Base-by-base conservation (phyloP, 1,284 basidiomycete genomes). In the Trichosporon asahii region DNA sequence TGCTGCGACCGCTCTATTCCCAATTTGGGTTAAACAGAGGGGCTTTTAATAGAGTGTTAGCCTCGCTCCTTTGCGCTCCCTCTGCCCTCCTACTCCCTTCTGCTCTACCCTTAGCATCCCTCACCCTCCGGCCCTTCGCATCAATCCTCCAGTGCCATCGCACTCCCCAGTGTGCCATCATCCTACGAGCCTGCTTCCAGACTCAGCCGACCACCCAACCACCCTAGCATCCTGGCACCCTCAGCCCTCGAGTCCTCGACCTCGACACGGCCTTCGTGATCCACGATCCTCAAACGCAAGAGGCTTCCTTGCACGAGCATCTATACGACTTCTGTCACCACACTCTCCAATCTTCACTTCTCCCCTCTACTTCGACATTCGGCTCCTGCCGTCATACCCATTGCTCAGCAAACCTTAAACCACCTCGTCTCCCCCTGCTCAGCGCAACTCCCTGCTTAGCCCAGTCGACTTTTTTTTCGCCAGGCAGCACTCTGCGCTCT, bases 391-490 rank as follows among this genome's bases (percentile, higher is more conserved):
- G 49, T 53, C 21, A 53, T 53, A 53, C 49, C 44, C 21, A 53
- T 53, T 21, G 49, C 49, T 21, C 49, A 53, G 49, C 49, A 53
- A 53, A 53, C 49, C 49, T 53, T 53, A 53, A 53, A 53, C n/a
- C 49, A 53, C 49, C 15, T 53, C 49, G 49, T 53, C 49, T 25
- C 4, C 49, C 49, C 49, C 11, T 21, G 49, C 44, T 21, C 49
- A 53, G 21, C 49, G 49, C 49, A 53, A 21, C 49, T 18, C 49
- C 9, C 49, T 53, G 23, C 49, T 25, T 3, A 18, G 49, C 7
- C 49, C 49, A 53, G 49, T 46, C 49, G 49, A 53, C 49, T 53
- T 53, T 53, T 46, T 33, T 53, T 53, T 53, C 49, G 49, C 23
- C 49, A 4, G 49, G 49, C 49, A 53, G 49, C 49, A 25, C 11